Conservation (phyloP, 2,329 filamentous ascomycete species). For the Emergomyces orientalis region DNA sequence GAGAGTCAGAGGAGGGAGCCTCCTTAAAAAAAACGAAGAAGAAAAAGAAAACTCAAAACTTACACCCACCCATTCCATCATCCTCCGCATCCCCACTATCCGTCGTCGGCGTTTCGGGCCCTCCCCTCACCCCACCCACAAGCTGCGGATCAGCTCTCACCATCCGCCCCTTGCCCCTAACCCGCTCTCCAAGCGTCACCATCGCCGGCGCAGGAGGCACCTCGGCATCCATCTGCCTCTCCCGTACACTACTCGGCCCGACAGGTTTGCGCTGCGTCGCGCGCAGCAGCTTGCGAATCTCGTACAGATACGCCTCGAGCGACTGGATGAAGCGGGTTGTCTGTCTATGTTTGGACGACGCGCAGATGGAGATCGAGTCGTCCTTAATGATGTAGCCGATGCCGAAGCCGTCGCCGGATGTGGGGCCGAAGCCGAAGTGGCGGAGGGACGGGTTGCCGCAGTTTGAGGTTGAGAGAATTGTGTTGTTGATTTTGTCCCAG, state of each 20-base stretch:
- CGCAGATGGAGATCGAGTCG: conserved; percentile 80
- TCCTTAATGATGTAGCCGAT: conserved; percentile 99
- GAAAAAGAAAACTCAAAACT: conserved; percentile 38
- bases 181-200: conserved; percentile 25
- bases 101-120: conserved; percentile 53
- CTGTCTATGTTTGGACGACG: conserved; percentile 86
- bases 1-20: neutral
- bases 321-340: conserved; percentile 84
- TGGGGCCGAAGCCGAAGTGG: conserved; percentile 94
- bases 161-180: conserved; percentile 64
- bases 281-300: conserved; percentile 75
- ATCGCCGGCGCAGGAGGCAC: conserved; percentile 22
- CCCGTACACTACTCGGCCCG: conserved; percentile 44
- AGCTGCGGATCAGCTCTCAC: conserved; percentile 48
- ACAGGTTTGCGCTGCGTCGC: conserved; percentile 48
- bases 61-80: conserved; percentile 88
- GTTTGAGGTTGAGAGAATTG: conserved; percentile 93
- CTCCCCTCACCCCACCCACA: conserved; percentile 28
- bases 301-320: conserved; percentile 79
- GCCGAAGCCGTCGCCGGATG: conserved; percentile 86
- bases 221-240: conserved; percentile 52
- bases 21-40: too few relatives aligned
- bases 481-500: conserved; percentile 93
- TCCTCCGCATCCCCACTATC: conserved; percentile 67
- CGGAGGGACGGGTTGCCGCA: conserved; percentile 91